Conservation (phyloP, 306 rosid genomes). For the Adenanthera pavonina region DNA sequence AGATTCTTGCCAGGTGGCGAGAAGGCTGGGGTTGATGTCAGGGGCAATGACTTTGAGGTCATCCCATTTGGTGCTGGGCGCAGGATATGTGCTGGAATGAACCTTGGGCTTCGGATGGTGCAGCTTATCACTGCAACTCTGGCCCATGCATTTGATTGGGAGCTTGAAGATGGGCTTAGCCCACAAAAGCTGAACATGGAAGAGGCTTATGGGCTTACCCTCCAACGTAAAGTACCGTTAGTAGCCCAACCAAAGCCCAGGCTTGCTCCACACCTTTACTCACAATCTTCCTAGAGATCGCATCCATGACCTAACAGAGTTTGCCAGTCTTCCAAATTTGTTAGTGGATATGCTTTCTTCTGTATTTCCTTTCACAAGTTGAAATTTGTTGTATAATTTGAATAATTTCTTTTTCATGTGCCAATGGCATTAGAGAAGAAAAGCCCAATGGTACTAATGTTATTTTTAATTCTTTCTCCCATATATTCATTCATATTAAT, state of each 20-base stretch:
- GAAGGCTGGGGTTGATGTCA: slow-evolving; percentile 54
- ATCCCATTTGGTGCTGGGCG: slow-evolving; percentile 87
- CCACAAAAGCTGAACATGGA: slow-evolving; percentile 66
- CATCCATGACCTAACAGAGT: too few relatives aligned
- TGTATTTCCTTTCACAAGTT: background rate
- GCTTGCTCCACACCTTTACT: slow-evolving; percentile 44
- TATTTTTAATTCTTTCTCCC: too few relatives aligned
- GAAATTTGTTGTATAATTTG: background rate
- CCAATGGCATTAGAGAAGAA: background rate
- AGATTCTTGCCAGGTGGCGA: slow-evolving; percentile 67
- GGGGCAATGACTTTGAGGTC: slow-evolving; percentile 69
- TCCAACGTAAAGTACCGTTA: slow-evolving; percentile 62
- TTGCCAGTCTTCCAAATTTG: background rate
- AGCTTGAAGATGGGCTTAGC: slow-evolving; percentile 47
- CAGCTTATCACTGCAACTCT: slow-evolving; percentile 56
- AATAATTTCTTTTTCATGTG: background rate
- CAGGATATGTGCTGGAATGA: too few relatives aligned
- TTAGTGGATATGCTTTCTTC: background rate
- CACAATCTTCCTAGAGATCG: background rate
- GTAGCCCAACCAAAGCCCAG: slow-evolving; percentile 56
- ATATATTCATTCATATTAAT: too few relatives aligned
- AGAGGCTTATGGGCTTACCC: slow-evolving; percentile 70
- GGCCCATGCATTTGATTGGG: slow-evolving; percentile 67
- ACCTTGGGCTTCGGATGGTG: slow-evolving; percentile 66
- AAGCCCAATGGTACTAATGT: too few relatives aligned